Conservation (phyloP, 1,139 yeast species). For the Yamadazyma membranifaciens region DNA sequence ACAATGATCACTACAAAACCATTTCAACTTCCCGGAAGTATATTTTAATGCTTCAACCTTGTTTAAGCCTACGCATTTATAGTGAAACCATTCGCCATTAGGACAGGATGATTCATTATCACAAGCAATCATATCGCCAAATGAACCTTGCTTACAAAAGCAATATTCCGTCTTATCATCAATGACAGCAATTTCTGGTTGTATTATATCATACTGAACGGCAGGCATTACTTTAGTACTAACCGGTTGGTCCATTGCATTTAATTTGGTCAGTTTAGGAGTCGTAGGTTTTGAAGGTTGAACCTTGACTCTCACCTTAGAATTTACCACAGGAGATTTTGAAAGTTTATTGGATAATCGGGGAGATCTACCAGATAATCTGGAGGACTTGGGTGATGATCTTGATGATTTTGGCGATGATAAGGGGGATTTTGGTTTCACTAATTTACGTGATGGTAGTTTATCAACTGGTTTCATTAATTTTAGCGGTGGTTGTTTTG, state of each 20-base stretch:
- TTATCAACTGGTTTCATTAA: conserved; percentile 7
- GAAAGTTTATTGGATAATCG: no score
- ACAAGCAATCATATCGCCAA: conserved; percentile 50
- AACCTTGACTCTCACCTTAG: no score
- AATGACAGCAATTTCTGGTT: conserved; percentile 2
- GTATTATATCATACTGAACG: conserved; percentile 4
- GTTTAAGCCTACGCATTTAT: conserved; percentile 46
- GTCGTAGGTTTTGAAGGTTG: no score
- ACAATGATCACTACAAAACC: conserved; percentile 44
- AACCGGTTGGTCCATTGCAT: no score
- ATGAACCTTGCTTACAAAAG: conserved; percentile 44
- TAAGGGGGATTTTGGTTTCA: no score
- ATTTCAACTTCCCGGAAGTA: conserved; percentile 34
- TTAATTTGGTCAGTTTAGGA: no score
- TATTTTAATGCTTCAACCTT: conserved; percentile 40
- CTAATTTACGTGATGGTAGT: neutral
- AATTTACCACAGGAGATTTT: no score
- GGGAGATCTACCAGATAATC: no score
- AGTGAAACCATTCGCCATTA: conserved; percentile 52
- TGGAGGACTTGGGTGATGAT: neutral
- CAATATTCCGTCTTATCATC: conserved; percentile 30
- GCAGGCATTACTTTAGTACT: no score
- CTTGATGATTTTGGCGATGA: neutral
- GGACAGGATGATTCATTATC: conserved; percentile 41
- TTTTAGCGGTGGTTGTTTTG: neutral